Evolutionary conservation across 2,329 filamentous ascomycete genomes (phyloP).

Genomic region (Neoascochyta sp.): DNA sequence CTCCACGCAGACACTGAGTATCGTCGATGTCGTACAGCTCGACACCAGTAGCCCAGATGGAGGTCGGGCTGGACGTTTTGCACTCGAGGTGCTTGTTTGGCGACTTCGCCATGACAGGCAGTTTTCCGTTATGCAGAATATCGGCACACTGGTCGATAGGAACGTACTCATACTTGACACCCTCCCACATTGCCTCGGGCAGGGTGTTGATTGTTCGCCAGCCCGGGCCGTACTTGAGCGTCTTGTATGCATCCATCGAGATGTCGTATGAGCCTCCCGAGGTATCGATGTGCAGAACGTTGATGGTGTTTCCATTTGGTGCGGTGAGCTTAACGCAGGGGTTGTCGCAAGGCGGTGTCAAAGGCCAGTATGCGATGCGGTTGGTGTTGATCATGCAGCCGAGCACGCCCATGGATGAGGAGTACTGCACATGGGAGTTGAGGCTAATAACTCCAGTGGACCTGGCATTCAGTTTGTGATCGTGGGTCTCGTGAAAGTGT

Average conservation of each 20-base stretch:
- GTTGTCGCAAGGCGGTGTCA: constrained; percentile 52
- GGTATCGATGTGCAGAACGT: constrained; percentile 58
- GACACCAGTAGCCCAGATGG: constrained; percentile 7
- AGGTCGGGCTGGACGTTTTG: constrained; percentile 7
- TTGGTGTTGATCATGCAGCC: constrained; percentile 61
- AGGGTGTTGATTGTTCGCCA: constrained; percentile 44
- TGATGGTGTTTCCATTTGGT: constrained; percentile 47
- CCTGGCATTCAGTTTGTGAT: not conserved
- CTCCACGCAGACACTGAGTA: constrained; percentile 7
- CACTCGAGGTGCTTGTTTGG: constrained; percentile 14
- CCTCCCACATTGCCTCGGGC: constrained; percentile 42
- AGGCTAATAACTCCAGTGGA: constrained; percentile 1
- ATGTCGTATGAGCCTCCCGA: constrained; percentile 58
- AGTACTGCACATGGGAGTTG: constrained; percentile 50
- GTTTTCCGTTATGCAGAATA: constrained; percentile 41
- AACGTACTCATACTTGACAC: constrained; percentile 52
- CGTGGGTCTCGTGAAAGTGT: not conserved
- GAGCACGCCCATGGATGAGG: constrained; percentile 56
- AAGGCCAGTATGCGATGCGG: constrained; percentile 61
- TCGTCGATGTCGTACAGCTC: constrained; percentile 45
- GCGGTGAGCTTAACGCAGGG: constrained; percentile 56
- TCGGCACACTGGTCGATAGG: constrained; percentile 48
- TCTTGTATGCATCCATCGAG: constrained; percentile 61
- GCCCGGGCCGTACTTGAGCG: constrained; percentile 51
- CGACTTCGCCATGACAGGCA: constrained; percentile 14